Percentiles rank a stretch among this genome's conserved stretches.
These are phyloP conservation scores for Phlebopus sp. DNA, from an alignment of 1,284 basidiomycete genomes.

Conservation along the genomic window DNA sequence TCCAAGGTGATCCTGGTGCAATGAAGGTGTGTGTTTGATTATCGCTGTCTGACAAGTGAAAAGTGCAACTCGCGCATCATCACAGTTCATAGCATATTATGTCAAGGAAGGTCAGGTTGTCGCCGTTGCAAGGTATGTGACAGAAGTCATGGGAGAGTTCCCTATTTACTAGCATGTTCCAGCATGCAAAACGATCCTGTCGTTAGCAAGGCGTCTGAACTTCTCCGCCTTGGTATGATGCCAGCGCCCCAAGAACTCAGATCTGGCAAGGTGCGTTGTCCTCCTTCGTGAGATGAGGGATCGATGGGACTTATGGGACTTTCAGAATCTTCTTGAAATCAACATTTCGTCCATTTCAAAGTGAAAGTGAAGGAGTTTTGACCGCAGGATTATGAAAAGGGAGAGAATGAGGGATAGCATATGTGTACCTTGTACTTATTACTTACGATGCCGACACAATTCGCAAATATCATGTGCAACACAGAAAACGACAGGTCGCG, in stretches of 20 bases:
- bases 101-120: constrained; percentile 73
- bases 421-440: too few species aligned
- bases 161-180: not conserved
- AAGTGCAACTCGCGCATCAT: not conserved
- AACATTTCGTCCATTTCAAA: constrained; percentile 10
- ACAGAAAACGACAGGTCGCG: too few species aligned
- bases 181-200: constrained; percentile 85
- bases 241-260: constrained; percentile 75
- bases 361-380: constrained; percentile 1
- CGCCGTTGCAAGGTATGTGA: constrained; percentile 69
- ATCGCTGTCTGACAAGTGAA: not conserved
- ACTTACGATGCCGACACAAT: too few species aligned
- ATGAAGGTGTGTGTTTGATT: constrained; percentile 62
- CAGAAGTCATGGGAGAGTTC: not conserved
- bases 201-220: constrained; percentile 78
- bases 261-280: constrained; percentile 47
- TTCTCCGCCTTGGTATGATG: constrained; percentile 80
- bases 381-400: not conserved
- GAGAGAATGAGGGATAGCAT: too few species aligned
- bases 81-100: constrained; percentile 85
- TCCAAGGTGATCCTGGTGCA: constrained; percentile 76
- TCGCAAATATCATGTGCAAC: too few species aligned
- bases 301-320: not conserved
- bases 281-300: too few species aligned
- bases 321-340: constrained; percentile 11